Conservation (phyloP, 345 rosid genomes). For the Conringia planisiliqua region DNA sequence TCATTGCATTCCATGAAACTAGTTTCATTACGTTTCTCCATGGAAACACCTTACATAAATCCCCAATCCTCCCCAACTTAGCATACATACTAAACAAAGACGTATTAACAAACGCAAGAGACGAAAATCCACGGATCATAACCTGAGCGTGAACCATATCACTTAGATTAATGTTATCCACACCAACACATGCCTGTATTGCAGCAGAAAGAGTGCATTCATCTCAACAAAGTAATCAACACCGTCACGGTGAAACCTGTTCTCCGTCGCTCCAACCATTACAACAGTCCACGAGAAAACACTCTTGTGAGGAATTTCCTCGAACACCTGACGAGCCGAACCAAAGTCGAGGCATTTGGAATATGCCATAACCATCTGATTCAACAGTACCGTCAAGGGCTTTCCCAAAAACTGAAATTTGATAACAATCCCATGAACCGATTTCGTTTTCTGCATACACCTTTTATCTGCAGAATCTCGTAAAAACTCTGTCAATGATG, state of each 20-base stretch:
- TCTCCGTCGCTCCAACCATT: constrained; percentile 41
- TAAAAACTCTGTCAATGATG: no score
- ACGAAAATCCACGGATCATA: constrained; percentile 34
- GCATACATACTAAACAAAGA: constrained; percentile 49
- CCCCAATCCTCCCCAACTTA: constrained; percentile 39
- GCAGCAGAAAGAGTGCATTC: constrained; percentile 40
- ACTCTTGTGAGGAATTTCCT: constrained; percentile 39
- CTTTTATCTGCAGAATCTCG: no score
- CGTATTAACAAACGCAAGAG: constrained; percentile 29
- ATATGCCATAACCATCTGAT: constrained; percentile 33
- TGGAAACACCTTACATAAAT: no score
- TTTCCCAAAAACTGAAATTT: constrained; percentile 19
- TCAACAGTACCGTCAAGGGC: constrained; percentile 28
- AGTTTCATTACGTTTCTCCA: constrained; percentile 31
- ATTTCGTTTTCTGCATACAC: constrained; percentile 30
- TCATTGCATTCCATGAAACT: constrained; percentile 48
- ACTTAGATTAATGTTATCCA: constrained; percentile 34
- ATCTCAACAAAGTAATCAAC: constrained; percentile 32
- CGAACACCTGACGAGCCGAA: constrained; percentile 37
- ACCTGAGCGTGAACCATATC: constrained; percentile 42
- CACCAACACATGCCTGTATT: constrained; percentile 39
- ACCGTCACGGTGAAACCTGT: constrained; percentile 33
- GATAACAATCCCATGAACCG: constrained; percentile 34
- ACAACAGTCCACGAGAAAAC: constrained; percentile 49
- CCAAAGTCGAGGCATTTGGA: constrained; percentile 38